Percentiles rank a stretch among this genome's conserved stretches.
phyloP scores from a whole-genome alignment of 257 asterid species.

The Coffea canephora region DNA sequence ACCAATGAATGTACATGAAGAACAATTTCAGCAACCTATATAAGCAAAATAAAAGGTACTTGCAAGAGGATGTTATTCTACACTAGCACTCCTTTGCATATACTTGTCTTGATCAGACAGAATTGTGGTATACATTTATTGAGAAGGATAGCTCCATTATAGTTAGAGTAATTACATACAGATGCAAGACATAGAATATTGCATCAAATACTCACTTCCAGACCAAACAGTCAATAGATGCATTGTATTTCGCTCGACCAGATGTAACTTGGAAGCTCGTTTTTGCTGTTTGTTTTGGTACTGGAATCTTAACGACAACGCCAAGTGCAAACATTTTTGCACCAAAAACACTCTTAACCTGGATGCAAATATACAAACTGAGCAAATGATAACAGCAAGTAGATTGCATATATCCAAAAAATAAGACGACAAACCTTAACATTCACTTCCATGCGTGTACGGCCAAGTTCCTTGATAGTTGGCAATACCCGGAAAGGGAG shows the following conservation, averaged over 20 bases:
- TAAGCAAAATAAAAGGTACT: background rate
- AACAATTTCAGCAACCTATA: background rate
- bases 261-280: constrained; percentile 98
- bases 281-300: constrained; percentile 98
- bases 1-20: background rate
- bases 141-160: background rate
- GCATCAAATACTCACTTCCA: constrained; percentile 81
- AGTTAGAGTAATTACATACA: background rate
- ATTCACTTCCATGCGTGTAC: constrained; percentile 99
- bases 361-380: constrained; percentile 23
- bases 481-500: constrained; percentile 98
- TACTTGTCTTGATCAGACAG: background rate
- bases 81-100: background rate
- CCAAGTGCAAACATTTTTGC: constrained; percentile 99
- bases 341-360: constrained; percentile 99
- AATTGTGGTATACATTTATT: background rate
- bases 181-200: background rate
- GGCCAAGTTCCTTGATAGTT: constrained; percentile 97
- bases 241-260: constrained; percentile 93
- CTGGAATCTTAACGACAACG: constrained; percentile 96
- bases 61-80: background rate
- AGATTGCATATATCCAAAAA: constrained; percentile 9
- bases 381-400: background rate
- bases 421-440: constrained; percentile 72
- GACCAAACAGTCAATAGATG: constrained; percentile 91